Evolutionary conservation across 1,139 yeast genomes (phyloP).

Genomic region (Taiozyma sp.): DNA sequence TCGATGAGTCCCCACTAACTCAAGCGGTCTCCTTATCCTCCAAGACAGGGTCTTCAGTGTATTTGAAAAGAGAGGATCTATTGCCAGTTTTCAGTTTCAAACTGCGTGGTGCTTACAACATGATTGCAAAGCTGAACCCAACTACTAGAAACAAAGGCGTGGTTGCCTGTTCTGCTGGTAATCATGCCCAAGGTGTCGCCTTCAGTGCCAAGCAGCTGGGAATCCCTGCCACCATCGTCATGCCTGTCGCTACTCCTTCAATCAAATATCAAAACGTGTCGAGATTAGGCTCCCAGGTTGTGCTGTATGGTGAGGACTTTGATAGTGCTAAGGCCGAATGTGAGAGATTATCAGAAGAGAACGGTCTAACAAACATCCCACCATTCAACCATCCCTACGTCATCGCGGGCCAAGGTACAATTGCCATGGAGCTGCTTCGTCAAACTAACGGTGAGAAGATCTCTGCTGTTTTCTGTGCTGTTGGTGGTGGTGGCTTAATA

Average conservation of each 20-base stretch:
- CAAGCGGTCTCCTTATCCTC: slow-evolving; percentile 74
- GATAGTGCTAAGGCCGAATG: slow-evolving; percentile 93
- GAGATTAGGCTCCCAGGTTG: slow-evolving; percentile 91
- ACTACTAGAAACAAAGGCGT: slow-evolving; percentile 78
- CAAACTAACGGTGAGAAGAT: slow-evolving; percentile 77
- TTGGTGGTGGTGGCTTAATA: slow-evolving; percentile 96
- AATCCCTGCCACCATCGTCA: slow-evolving; percentile 92
- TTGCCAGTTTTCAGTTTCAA: slow-evolving; percentile 95
- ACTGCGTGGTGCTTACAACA: slow-evolving; percentile 94
- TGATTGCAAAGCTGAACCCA: slow-evolving; percentile 82
- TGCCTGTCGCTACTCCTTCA: slow-evolving; percentile 97
- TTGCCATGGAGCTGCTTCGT: slow-evolving; percentile 87
- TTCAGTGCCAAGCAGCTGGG: slow-evolving; percentile 79
- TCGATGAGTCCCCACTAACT: slow-evolving; percentile 83
- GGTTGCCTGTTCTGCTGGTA: slow-evolving; percentile 97
- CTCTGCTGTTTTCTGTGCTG: slow-evolving; percentile 85
- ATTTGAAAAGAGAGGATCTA: slow-evolving; percentile 85
- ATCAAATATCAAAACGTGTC: slow-evolving; percentile 90
- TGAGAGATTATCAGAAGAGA: slow-evolving; percentile 56
- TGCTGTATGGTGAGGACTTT: slow-evolving; percentile 87
- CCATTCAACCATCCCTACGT: slow-evolving; percentile 98
- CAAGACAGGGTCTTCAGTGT: slow-evolving; percentile 66
- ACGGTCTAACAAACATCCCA: slow-evolving; percentile 84
- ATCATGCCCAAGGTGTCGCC: slow-evolving; percentile 99
- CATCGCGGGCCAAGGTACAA: slow-evolving; percentile 99